phyloP scores from a whole-genome alignment of 345 rosid genomes.

The Rhodomyrtus tomentosa region DNA sequence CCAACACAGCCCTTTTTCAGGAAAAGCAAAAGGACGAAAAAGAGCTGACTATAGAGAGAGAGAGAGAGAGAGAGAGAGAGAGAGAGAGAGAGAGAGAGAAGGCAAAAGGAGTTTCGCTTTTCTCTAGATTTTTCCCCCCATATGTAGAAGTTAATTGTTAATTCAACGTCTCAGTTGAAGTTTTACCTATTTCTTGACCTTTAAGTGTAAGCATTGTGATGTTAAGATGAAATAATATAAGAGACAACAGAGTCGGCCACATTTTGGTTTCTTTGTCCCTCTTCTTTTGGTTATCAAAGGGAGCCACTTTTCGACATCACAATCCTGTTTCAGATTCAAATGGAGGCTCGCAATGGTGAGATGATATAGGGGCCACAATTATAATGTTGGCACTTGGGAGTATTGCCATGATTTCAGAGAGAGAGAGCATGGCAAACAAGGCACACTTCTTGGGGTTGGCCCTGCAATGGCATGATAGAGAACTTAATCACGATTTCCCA shows the following conservation, averaged over 20 bases:
- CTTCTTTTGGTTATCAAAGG: not conserved
- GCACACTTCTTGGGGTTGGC: not conserved
- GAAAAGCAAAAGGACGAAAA: not conserved
- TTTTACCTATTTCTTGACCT: not conserved
- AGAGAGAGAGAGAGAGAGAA: not conserved
- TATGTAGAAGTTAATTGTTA: not conserved
- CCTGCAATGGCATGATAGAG: not conserved
- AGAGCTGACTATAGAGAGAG: not conserved
- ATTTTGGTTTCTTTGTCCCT: not conserved
- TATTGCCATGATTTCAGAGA: not conserved
- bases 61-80: not conserved
- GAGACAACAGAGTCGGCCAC: not conserved
- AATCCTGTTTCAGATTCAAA: not conserved
- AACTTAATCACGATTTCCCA: not conserved
- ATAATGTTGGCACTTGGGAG: not conserved
- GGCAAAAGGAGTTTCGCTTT: not conserved
- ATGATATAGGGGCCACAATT: not conserved
- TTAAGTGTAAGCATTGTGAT: not conserved
- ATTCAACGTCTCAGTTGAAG: not conserved
- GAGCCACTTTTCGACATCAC: not conserved
- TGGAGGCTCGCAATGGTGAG: not conserved
- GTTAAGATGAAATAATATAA: not conserved
- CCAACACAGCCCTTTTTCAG: not conserved
- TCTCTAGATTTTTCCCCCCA: not conserved
- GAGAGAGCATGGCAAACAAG: not conserved